Evolutionary conservation across 257 asterid species (phyloP), one percentile per base, ranked within the genome.

Genomic region (Handroanthus guayacan): DNA sequence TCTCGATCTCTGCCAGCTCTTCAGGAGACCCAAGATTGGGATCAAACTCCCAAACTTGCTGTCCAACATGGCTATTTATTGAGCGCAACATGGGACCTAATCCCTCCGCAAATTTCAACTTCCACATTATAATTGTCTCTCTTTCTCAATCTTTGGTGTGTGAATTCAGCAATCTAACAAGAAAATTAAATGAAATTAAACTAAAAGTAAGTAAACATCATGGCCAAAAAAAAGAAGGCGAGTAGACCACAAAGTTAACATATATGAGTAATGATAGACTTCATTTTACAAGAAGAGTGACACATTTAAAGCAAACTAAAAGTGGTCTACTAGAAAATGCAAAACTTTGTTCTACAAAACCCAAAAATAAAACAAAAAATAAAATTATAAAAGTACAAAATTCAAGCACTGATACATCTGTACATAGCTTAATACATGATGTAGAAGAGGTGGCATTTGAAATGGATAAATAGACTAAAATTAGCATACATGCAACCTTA

Each of bases 1-100:
- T 89, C 76, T 94, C 94, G 41, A 94, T 86, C 89, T 93, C 95
- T 3, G 87, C 89, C 63, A 86, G 77, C 81, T 94, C 97, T 66
- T 89, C 94, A 2, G 95, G 85, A 34, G 96, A 87, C 34, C 92
- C 97, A 14, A 78, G 75, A 61, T 25, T 83, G 37, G 90, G 85
- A 75, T 92, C 92, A 65, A 85, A 92, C 86, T 92, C 97, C 99
- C 99, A 94, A 37, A 86, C 48, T 58, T 94, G 97, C 69, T 98
- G 89, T 36, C 99, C 99, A 36, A 83, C 76, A 62, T 92, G 94
- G 25, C 88, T 86, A 74, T 94, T 94, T 37, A 86, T 17, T 5
- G 97, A 84, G 41, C 95, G 90, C 83, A 94, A 73, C 98, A 97
- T 92, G 18, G 99, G 97, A 82, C 82, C 85, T 63, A 88, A 90